Conservation (phyloP, 768 basidiomycete genomes). For the Suillus alpinus region DNA sequence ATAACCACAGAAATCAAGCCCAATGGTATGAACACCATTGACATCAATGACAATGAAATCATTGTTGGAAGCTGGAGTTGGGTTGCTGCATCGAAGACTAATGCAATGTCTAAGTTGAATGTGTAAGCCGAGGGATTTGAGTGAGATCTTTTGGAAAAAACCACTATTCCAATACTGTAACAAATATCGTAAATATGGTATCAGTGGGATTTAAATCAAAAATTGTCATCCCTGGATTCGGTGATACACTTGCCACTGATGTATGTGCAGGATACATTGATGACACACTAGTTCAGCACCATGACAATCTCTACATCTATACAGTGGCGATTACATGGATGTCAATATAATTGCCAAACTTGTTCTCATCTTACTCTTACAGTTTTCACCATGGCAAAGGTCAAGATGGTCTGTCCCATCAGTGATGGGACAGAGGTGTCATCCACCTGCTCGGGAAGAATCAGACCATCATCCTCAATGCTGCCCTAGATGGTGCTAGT, state of each 20-base stretch:
- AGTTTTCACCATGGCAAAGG: background rate
- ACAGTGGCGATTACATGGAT: no score
- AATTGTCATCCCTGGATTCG: constrained; percentile 13
- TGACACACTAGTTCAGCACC: constrained; percentile 1
- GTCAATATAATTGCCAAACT: no score
- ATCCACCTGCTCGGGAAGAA: no score
- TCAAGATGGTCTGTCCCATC: no score
- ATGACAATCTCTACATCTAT: constrained; percentile 16
- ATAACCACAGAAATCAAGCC: constrained; percentile 31
- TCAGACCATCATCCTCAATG: no score
- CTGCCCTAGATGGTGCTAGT: no score
- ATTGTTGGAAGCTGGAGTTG: constrained; percentile 4
- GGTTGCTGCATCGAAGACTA: constrained; percentile 17
- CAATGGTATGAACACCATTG: constrained; percentile 23
- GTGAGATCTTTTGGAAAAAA: constrained; percentile 12
- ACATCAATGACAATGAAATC: constrained; percentile 24
- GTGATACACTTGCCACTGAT: constrained; percentile 12
- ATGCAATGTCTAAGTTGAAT: background rate
- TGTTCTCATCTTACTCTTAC: background rate
- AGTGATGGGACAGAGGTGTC: no score
- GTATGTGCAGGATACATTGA: constrained; percentile 10
- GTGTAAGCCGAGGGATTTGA: background rate
- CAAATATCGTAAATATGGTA: background rate
- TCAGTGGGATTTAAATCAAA: background rate
- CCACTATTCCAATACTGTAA: constrained; percentile 15